phyloP scores from a whole-genome alignment of 352 stramenopile species.

The Phytophthora vignae region DNA sequence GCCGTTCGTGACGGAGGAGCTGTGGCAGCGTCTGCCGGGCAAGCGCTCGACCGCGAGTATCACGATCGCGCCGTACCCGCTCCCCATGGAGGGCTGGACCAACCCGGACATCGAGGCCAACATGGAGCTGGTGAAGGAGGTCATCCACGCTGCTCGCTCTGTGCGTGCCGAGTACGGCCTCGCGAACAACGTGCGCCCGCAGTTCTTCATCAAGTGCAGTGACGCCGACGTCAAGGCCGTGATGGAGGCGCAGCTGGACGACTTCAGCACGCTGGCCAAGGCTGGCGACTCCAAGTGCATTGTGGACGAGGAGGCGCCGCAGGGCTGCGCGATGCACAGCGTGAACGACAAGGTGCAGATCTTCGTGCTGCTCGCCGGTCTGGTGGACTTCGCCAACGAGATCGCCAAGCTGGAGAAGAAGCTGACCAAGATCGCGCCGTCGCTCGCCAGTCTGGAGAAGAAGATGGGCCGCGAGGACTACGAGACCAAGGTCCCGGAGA shows the following conservation, averaged over 20 bases:
- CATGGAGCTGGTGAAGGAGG: conserved; percentile 95
- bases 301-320: conserved; percentile 78
- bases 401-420: conserved; percentile 93
- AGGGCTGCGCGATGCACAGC: conserved; percentile 92
- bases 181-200: conserved; percentile 78
- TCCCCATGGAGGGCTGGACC: conserved; percentile 80
- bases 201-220: conserved; percentile 92
- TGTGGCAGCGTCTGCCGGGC: conserved; percentile 88
- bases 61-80: conserved; percentile 83
- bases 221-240: conserved; percentile 78
- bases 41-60: conserved; percentile 76
- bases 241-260: conserved; percentile 88
- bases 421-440: conserved; percentile 80
- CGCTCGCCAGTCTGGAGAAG: conserved; percentile 77
- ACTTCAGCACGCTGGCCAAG: conserved; percentile 97
- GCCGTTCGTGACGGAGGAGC: conserved; percentile 98
- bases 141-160: conserved; percentile 96
- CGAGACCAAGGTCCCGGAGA: conserved; percentile 79
- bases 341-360: conserved; percentile 95
- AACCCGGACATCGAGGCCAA: conserved; percentile 91
- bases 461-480: conserved; percentile 88
- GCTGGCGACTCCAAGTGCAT: conserved; percentile 92
- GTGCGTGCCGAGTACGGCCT: conserved; percentile 90
- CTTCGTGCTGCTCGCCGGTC: conserved; percentile 83
- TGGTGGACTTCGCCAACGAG: conserved; percentile 91